Evolutionary conservation across 768 basidiomycete genomes (phyloP).

Genomic region (Trametes cubensis): DNA sequence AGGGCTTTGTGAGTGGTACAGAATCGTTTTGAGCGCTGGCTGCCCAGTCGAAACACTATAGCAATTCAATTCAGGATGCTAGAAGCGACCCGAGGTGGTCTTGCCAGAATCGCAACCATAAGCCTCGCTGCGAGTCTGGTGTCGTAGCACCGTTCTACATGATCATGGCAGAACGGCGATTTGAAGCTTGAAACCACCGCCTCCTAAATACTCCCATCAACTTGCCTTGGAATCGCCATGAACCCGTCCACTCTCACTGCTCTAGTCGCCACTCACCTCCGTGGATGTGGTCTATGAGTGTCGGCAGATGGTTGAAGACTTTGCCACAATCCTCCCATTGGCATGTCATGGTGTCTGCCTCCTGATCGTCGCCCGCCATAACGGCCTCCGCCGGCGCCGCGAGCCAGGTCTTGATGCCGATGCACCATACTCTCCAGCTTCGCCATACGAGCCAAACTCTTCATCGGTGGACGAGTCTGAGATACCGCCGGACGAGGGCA

Average conservation of each 20-base stretch:
- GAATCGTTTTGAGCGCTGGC: no score
- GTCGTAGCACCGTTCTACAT: no score
- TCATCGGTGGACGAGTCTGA: slow-evolving; percentile 34
- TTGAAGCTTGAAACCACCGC: no score
- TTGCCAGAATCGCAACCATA: no score
- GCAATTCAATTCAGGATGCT: no score
- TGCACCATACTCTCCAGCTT: slow-evolving; percentile 24
- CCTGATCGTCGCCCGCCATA: slow-evolving; percentile 28
- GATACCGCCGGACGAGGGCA: slow-evolving; percentile 21
- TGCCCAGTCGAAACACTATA: no score
- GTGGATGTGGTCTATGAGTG: slow-evolving; percentile 83
- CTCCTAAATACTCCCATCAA: no score
- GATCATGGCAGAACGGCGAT: no score
- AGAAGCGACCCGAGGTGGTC: no score
- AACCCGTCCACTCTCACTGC: no score
- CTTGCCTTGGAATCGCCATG: not conserved
- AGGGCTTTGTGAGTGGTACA: no score
- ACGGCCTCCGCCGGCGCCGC: slow-evolving; percentile 26
- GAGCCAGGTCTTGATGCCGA: slow-evolving; percentile 46
- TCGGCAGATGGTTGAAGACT: slow-evolving; percentile 72
- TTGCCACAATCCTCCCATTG: slow-evolving; percentile 82
- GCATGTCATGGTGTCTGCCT: slow-evolving; percentile 70
- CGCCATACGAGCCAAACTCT: slow-evolving; percentile 11
- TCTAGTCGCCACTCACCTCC: slow-evolving; percentile 55
- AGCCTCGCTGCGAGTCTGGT: no score